A percentile compares a stretch with the other conserved stretches of the same genome.
Conservation (phyloP, 73 alveolate species). For the Tetrahymena thermophila region DNA sequence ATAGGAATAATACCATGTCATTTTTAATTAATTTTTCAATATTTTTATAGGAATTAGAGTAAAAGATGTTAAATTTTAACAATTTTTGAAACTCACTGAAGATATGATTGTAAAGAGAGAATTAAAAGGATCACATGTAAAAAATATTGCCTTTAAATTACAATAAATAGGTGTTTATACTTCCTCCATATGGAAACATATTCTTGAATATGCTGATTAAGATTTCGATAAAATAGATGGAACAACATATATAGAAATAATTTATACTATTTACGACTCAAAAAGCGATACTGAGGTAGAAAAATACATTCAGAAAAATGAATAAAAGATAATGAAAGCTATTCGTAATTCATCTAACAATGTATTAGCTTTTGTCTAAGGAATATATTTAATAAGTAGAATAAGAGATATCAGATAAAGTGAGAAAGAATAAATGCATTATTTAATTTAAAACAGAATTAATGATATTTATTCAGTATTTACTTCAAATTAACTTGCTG, state of each 20-base stretch:
- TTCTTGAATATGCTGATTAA: neutral
- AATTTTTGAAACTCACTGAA: neutral
- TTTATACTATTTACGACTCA: neutral
- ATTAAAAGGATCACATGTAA: neutral
- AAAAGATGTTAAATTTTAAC: neutral
- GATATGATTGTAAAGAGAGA: neutral
- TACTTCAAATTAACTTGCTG: neutral
- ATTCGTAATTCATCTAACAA: neutral
- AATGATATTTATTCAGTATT: neutral
- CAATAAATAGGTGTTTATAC: neutral
- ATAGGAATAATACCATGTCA: neutral
- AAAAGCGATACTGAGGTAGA: neutral
- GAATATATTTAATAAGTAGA: neutral
- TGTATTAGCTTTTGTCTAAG: neutral
- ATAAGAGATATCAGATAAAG: neutral
- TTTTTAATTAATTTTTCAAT: no score
- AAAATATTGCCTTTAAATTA: neutral
- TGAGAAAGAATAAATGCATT: neutral
- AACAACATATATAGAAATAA: neutral
- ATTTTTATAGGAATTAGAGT: neutral
- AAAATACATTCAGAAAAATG: neutral
- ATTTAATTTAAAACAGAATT: neutral
- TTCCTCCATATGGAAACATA: neutral
- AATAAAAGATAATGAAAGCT: neutral
- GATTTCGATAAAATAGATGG: neutral